Evolutionary conservation across 495 filamentous ascomycete species (phyloP), one percentile per base, ranked within the genome.

Genomic region (Podospora tetraspora): DNA sequence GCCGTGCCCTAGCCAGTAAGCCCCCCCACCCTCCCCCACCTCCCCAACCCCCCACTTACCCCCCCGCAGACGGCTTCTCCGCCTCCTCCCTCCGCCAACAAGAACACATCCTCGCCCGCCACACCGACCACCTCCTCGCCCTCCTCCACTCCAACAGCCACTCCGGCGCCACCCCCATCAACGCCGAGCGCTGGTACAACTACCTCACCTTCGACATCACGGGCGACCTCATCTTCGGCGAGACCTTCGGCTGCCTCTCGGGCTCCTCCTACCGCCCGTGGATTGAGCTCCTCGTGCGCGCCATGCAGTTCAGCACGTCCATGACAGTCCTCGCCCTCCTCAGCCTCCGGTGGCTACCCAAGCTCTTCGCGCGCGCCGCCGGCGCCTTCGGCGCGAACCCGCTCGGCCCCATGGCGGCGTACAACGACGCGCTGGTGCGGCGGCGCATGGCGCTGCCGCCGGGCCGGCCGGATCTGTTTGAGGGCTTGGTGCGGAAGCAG

Each of bases 121-220:
- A 82, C 57, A 66, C 77, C 32, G 74, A 83, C 61, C 69, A 80
- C 11, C 72, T 85, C 0, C 71, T 85, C 7, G 64, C 65, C 71
- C 75, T 64, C 60, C 73, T 73, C 19, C 66, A 73, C 10, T 75
- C 79, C 52, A 61, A 75, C 10, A 25, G 25, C 9, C 52, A 64
- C 5, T 61, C 52, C 12, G 70, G 72, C 3, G 62, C 21, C 67
- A 70, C 37, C 59, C 67, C 76, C 16, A 68, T 76, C 6, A 72
- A 82, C 34, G 70, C 77, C 73, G 69, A 70, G 0, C 68, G 78
- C n/a, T 88, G 85, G 84, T 83, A 79, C 66, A 86, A 84, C 56
- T 85, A 75, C 59, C 79, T 77, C 11, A 87, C 85, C 0, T 88
- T 88, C 61, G 85, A 88, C 65, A 77, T 88, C 5, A 84, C 86